Conservation (phyloP, 2,329 filamentous ascomycete genomes). For the Cytospora piceae region DNA sequence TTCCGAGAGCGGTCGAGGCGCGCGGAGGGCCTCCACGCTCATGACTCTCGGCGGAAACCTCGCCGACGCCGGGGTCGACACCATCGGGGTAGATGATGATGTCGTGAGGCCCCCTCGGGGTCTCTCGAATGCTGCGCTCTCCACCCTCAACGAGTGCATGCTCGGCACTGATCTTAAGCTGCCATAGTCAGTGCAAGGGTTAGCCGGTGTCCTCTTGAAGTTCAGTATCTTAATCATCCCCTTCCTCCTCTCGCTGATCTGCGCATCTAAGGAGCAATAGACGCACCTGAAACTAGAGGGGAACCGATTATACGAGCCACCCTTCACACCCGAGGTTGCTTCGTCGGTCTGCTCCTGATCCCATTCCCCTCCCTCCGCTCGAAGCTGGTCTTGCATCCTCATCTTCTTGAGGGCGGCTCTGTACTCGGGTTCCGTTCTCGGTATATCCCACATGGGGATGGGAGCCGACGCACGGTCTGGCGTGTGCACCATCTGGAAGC, state of each 20-base stretch:
- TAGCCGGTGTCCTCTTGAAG: neutral
- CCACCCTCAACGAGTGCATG: neutral
- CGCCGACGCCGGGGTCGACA: neutral
- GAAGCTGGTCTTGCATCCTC: neutral
- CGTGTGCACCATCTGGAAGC: constrained; percentile 23
- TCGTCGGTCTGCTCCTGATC: neutral
- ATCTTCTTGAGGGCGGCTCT: constrained; percentile 16
- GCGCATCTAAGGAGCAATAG: too few species aligned
- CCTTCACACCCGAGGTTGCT: neutral
- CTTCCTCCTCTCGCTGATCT: neutral
- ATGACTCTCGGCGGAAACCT: neutral
- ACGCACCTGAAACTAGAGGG: constrained; percentile 5
- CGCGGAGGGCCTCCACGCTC: constrained; percentile 4
- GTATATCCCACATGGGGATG: constrained; percentile 1
- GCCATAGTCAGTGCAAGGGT: neutral
- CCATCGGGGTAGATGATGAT: neutral
- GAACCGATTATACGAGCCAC: neutral
- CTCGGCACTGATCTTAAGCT: neutral
- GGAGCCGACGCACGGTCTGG: constrained; percentile 19
- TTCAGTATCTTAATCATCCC: neutral
- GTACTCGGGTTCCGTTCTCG: constrained; percentile 25
- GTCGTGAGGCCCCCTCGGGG: neutral
- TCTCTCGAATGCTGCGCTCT: neutral
- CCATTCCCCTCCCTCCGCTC: neutral
- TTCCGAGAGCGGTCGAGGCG: constrained; percentile 26